Percentiles rank a stretch among this genome's conserved stretches.
These are phyloP conservation scores for Aspergillus aculeatus DNA, from an alignment of 2,329 filamentous ascomycete genomes.

Conservation along the genomic window DNA sequence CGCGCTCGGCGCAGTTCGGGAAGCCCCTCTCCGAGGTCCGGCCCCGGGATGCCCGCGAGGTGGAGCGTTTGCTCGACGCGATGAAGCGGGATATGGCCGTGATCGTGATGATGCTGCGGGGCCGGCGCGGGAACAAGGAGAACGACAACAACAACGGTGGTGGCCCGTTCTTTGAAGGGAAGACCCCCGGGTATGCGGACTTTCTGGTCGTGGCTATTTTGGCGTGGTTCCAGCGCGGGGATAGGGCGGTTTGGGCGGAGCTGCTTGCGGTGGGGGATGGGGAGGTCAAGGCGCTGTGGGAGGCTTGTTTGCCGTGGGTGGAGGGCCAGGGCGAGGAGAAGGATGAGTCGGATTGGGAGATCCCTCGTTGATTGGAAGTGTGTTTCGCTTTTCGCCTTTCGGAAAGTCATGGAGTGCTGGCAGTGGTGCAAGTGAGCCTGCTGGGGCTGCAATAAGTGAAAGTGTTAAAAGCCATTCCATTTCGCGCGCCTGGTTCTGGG, in stretches of 20 bases:
- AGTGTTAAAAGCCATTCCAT: not conserved
- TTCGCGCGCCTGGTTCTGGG: not conserved
- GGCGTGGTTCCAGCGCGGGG: constrained; percentile 26
- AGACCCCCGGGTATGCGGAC: constrained; percentile 30
- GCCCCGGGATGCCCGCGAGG: constrained; percentile 18
- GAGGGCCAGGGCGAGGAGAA: constrained; percentile 33
- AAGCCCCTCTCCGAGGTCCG: constrained; percentile 28
- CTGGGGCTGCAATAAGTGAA: not conserved
- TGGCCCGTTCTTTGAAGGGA: constrained; percentile 34
- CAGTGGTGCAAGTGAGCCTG: too few species aligned
- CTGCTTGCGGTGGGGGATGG: constrained; percentile 26
- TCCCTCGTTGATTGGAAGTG: not conserved
- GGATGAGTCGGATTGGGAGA: not conserved
- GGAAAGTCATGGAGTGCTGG: too few species aligned
- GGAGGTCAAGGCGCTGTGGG: constrained; percentile 26
- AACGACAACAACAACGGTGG: not conserved
- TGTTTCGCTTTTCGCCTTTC: not conserved
- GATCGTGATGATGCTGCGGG: constrained; percentile 26
- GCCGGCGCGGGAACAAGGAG: constrained; percentile 21
- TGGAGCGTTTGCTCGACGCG: constrained; percentile 18
- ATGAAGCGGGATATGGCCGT: constrained; percentile 20
- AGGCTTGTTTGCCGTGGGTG: constrained; percentile 30
- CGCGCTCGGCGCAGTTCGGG: constrained; percentile 24
- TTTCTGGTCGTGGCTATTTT: constrained; percentile 22
- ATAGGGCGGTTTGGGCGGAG: constrained; percentile 21